phyloP scores from a whole-genome alignment of 192 early-diverging fungal genomes.

The Diversispora eburnea region DNA sequence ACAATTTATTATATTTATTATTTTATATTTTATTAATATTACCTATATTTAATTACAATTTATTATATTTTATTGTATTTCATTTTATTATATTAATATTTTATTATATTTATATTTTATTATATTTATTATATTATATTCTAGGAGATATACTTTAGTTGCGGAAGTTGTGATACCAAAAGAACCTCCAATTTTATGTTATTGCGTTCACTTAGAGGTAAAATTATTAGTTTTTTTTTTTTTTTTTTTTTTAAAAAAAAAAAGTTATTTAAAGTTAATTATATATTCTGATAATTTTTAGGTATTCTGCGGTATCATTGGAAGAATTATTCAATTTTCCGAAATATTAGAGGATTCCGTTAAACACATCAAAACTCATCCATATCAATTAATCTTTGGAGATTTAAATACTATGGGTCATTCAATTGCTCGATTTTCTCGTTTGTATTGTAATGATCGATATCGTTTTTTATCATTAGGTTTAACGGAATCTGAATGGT shows the following conservation, averaged over 20 bases:
- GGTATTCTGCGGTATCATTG: slow-evolving; percentile 70
- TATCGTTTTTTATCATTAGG: slow-evolving; percentile 64
- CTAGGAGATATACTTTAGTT: slow-evolving; percentile 59
- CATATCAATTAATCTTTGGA: slow-evolving; percentile 71
- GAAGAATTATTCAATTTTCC: slow-evolving; percentile 61
- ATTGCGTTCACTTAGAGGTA: slow-evolving; percentile 73
- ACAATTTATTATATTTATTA: not conserved
- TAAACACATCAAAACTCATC: slow-evolving; percentile 35
- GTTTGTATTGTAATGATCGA: slow-evolving; percentile 58
- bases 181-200: slow-evolving; percentile 57
- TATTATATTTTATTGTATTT: not conserved
- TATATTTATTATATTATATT: not conserved
- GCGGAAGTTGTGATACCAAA: slow-evolving; percentile 51
- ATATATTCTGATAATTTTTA: slow-evolving; percentile 8
- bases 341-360: slow-evolving; percentile 65
- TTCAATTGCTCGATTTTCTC: slow-evolving; percentile 67
- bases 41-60: no score
- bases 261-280: not conserved
- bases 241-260: not conserved
- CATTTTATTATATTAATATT: not conserved
- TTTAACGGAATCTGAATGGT: slow-evolving; percentile 66
- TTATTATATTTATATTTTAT: no score
- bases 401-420: slow-evolving; percentile 80
- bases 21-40: no score
- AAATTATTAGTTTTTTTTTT: not conserved